Conservation (phyloP, 495 filamentous ascomycete genomes). For the Penicillium daleae region DNA sequence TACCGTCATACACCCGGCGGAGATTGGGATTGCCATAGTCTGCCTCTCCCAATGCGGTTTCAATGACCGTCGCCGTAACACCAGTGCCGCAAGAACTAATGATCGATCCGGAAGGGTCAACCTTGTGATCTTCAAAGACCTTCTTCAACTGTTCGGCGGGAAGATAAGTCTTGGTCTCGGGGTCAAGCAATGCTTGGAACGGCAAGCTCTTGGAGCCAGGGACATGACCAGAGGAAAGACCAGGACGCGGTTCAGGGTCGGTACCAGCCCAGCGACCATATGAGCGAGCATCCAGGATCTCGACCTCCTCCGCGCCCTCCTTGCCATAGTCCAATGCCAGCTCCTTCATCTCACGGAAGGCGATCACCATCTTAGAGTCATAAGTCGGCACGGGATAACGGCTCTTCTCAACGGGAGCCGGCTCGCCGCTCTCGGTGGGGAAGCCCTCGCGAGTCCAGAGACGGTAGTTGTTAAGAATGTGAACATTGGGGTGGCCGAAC, state of each 20-base stretch:
- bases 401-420: conserved; percentile 57
- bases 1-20: conserved; percentile 88
- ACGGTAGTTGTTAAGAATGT: conserved; percentile 92
- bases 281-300: conserved; percentile 88
- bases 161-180: conserved; percentile 79
- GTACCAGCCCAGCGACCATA: conserved; percentile 78
- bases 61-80: conserved; percentile 91
- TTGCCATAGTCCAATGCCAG: conserved; percentile 74
- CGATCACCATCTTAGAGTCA: conserved; percentile 59
- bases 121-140: conserved; percentile 74
- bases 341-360: conserved; percentile 79
- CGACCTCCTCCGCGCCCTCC: conserved; percentile 77
- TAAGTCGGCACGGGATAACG: conserved; percentile 60
- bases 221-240: conserved; percentile 89
- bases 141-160: conserved; percentile 69
- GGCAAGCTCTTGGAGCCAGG: conserved; percentile 86
- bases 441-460: conserved; percentile 82
- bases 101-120: conserved; percentile 82
- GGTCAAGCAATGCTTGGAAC: conserved; percentile 78
- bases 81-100: conserved; percentile 92
- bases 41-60: conserved; percentile 81
- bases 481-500: conserved; percentile 89
- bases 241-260: conserved; percentile 84
- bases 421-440: conserved; percentile 78
- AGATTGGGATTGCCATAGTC: conserved; percentile 69